phyloP scores from a whole-genome alignment of 257 asterid species.

The Orobanche coerulescens region DNA sequence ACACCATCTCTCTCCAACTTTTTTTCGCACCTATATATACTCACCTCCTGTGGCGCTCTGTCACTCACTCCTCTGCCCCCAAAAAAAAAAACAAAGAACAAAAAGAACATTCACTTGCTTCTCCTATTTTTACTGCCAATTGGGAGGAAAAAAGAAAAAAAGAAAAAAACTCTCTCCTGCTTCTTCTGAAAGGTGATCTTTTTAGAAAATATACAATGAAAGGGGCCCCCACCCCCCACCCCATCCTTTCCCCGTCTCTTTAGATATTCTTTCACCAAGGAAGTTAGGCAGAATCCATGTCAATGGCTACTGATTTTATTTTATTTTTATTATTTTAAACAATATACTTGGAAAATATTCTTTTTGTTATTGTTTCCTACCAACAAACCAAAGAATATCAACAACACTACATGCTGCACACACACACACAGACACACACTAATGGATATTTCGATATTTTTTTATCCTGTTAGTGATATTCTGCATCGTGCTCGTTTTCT shows the following conservation, averaged over 20 bases:
- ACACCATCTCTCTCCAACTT: neutral
- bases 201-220: neutral
- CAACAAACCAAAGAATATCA: slow-evolving; percentile 23
- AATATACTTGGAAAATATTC: slow-evolving; percentile 5
- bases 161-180: slow-evolving; percentile 14
- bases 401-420: slow-evolving; percentile 23
- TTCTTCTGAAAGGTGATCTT: slow-evolving; percentile 28
- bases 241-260: neutral
- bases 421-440: neutral
- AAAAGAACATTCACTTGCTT: slow-evolving; percentile 10
- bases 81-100: too few relatives aligned
- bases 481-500: neutral
- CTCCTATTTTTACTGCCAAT: slow-evolving; percentile 15
- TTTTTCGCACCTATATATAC: slow-evolving; percentile 58
- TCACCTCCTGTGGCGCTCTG: slow-evolving; percentile 18
- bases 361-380: slow-evolving; percentile 22
- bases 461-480: neutral
- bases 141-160: slow-evolving; percentile 16
- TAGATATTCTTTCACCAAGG: slow-evolving; percentile 35
- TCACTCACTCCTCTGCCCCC: slow-evolving; percentile 24
- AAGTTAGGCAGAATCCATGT: slow-evolving; percentile 30
- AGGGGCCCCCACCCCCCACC: slow-evolving; percentile 1
- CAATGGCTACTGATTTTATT: slow-evolving; percentile 18
- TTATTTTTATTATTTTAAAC: neutral
- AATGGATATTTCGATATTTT: neutral